Evolutionary conservation across 1,284 basidiomycete genomes (phyloP).

Genomic region (Cystobasidium pallidum): DNA sequence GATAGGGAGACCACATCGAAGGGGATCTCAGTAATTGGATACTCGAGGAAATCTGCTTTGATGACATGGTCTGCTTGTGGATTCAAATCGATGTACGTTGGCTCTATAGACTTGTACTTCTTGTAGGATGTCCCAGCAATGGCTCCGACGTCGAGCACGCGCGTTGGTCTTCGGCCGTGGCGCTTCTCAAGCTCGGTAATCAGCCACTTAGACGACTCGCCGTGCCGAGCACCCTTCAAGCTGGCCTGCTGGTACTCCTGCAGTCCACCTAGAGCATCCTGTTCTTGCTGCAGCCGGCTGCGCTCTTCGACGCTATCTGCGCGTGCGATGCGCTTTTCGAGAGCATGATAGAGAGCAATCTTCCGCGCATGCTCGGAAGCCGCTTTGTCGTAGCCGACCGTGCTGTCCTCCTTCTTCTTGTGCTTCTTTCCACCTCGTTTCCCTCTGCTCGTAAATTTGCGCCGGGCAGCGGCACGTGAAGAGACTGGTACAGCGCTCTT

Average conservation of each 20-base stretch:
- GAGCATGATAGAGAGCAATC: constrained; percentile 52
- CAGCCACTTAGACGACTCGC: constrained; percentile 53
- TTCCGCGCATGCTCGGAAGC: constrained; percentile 39
- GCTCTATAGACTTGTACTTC: constrained; percentile 55
- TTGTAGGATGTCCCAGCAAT: constrained; percentile 56
- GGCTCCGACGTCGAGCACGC: constrained; percentile 59
- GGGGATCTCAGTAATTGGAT: constrained; percentile 47
- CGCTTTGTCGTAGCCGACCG: background rate
- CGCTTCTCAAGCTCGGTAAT: constrained; percentile 48
- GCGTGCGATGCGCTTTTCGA: constrained; percentile 51
- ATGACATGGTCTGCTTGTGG: constrained; percentile 56
- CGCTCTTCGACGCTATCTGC: constrained; percentile 47
- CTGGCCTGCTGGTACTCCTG: constrained; percentile 52
- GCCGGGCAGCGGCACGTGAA: background rate
- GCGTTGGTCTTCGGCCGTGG: constrained; percentile 48
- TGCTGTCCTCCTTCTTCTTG: background rate
- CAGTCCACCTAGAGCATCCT: constrained; percentile 51
- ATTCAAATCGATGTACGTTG: constrained; percentile 58
- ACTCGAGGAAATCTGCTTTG: constrained; percentile 57
- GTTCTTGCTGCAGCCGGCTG: constrained; percentile 42
- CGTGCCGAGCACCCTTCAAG: constrained; percentile 51
- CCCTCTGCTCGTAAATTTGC: constrained; percentile 6
- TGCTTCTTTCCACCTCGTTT: constrained; percentile 22
- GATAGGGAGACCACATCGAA: constrained; percentile 57
- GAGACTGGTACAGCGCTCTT: background rate